Evolutionary conservation across 495 filamentous ascomycete genomes (phyloP).

Genomic region (Talaromyces proteolyticus): DNA sequence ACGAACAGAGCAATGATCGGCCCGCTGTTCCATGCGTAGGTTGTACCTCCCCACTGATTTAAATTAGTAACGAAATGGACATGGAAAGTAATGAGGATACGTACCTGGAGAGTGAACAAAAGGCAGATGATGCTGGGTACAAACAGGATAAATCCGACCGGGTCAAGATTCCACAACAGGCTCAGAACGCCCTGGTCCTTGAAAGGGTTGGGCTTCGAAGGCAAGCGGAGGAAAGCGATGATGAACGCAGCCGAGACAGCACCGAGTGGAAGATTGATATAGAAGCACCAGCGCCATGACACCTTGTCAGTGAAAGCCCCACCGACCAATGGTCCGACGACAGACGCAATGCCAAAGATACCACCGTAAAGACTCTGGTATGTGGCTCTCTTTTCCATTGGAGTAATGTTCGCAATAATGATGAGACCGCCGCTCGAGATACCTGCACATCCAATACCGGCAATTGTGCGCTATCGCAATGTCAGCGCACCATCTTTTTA

Average conservation of each 20-base stretch:
- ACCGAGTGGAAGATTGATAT: slow-evolving; percentile 46
- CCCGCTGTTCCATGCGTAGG: slow-evolving; percentile 47
- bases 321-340: slow-evolving; percentile 37
- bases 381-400: slow-evolving; percentile 31
- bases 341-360: slow-evolving; percentile 43
- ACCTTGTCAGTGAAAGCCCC: slow-evolving; percentile 46
- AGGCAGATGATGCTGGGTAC: slow-evolving; percentile 54
- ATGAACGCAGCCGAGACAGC: slow-evolving; percentile 20
- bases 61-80: no score
- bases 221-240: slow-evolving; percentile 12
- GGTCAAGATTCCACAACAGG: slow-evolving; percentile 44
- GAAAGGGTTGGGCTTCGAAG: slow-evolving; percentile 16
- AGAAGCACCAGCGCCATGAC: slow-evolving; percentile 66
- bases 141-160: slow-evolving; percentile 48
- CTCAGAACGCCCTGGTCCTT: slow-evolving; percentile 14
- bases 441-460: slow-evolving; percentile 26
- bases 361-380: slow-evolving; percentile 15
- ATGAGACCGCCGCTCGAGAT: slow-evolving; percentile 38
- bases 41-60: slow-evolving; percentile 63
- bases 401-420: slow-evolving; percentile 31
- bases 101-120: slow-evolving; percentile 59
- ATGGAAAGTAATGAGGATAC: no score
- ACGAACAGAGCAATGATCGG: slow-evolving; percentile 50
- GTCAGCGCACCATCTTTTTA: no score
- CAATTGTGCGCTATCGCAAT: no score